phyloP scores from a whole-genome alignment of 495 filamentous ascomycete species.

The Podospora didyma region DNA sequence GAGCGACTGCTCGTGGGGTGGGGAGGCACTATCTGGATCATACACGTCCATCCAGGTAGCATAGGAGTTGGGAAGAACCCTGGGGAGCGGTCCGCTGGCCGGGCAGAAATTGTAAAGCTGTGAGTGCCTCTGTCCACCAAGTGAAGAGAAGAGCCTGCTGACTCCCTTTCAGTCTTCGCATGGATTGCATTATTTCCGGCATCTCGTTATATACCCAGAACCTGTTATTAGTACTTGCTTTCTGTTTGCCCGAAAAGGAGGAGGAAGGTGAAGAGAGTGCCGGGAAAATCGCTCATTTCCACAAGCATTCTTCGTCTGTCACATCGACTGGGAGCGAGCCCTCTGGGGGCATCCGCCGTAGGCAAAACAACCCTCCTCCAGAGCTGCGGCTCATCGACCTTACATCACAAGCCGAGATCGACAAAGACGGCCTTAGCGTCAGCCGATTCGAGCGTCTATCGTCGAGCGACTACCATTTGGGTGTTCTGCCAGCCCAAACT shows the following conservation, averaged over 20 bases:
- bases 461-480: slow-evolving; percentile 89
- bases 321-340: slow-evolving; percentile 48
- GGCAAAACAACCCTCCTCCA: slow-evolving; percentile 72
- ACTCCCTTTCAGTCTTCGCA: slow-evolving; percentile 64
- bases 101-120: slow-evolving; percentile 87
- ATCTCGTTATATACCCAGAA: slow-evolving; percentile 94
- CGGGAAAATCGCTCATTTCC: slow-evolving; percentile 17
- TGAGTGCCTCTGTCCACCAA: slow-evolving; percentile 41
- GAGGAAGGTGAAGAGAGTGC: slow-evolving; percentile 38
- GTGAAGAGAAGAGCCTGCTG: slow-evolving; percentile 12
- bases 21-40: slow-evolving; percentile 93
- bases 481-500: slow-evolving; percentile 71
- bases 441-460: slow-evolving; percentile 81
- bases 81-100: slow-evolving; percentile 68
- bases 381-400: slow-evolving; percentile 90
- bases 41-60: slow-evolving; percentile 82
- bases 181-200: slow-evolving; percentile 95
- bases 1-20: slow-evolving; percentile 91
- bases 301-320: slow-evolving; percentile 34
- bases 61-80: slow-evolving; percentile 62
- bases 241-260: slow-evolving; percentile 67
- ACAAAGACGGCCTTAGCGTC: slow-evolving; percentile 75
- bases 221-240: slow-evolving; percentile 84
- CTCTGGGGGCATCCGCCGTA: slow-evolving; percentile 57
- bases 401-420: slow-evolving; percentile 68